These are phyloP conservation scores for Aspergillus arachidicola DNA, from an alignment of 2,329 filamentous ascomycete genomes.

Conservation along the genomic window DNA sequence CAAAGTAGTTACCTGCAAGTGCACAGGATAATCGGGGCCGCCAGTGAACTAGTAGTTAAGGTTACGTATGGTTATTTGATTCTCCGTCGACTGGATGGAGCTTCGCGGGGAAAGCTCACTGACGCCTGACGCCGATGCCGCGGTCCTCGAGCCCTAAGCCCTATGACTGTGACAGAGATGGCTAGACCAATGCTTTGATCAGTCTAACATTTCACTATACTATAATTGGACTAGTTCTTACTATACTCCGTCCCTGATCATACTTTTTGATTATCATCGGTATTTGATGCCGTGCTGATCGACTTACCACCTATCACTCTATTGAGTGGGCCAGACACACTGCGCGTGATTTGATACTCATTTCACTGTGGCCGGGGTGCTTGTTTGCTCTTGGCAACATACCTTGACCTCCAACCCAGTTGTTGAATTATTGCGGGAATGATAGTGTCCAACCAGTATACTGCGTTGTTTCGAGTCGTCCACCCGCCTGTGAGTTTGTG, in stretches of 20 bases:
- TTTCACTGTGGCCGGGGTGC: not conserved
- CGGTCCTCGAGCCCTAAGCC: slow-evolving; percentile 17
- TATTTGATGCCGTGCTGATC: not conserved
- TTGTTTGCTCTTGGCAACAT: not conserved
- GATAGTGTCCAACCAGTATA: not conserved
- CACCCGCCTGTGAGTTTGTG: not conserved
- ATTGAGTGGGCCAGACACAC: not conserved
- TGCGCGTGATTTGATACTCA: not conserved
- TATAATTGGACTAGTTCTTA: not conserved
- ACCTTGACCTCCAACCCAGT: not conserved
- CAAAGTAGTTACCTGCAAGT: not conserved
- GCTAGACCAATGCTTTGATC: not conserved
- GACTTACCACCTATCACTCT: not conserved
- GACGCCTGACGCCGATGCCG: slow-evolving; percentile 8
- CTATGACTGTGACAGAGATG: slow-evolving; percentile 5
- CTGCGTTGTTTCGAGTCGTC: not conserved
- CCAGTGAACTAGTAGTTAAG: slow-evolving; percentile 11
- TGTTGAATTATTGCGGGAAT: too few species aligned
- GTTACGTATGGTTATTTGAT: slow-evolving; percentile 15
- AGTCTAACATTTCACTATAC: not conserved
- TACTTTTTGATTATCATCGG: not conserved
- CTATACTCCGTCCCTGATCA: not conserved
- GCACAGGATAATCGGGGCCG: slow-evolving; percentile 1
- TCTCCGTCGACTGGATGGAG: slow-evolving; percentile 16
- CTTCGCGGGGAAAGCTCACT: slow-evolving; percentile 25